A percentile compares a stretch with the other conserved stretches of the same genome.
Evolutionary conservation across 441 rosid genomes (phyloP).

Genomic region (Arabidopsis lyrata): DNA sequence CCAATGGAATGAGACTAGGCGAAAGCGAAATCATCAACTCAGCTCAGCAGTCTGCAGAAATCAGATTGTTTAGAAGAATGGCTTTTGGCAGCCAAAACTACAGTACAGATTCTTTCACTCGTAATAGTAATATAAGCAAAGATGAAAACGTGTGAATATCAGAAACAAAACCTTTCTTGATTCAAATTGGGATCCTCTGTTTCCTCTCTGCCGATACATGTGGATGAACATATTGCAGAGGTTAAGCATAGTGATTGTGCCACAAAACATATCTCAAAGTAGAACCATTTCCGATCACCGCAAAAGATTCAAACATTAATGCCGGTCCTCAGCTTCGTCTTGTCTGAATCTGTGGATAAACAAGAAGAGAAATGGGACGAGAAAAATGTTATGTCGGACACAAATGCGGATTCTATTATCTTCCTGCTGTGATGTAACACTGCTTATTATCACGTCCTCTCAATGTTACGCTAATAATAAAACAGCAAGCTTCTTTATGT

Average conservation of each 20-base stretch:
- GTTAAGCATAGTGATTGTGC: conserved; percentile 11
- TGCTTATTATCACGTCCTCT: conserved; percentile 33
- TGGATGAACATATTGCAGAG: conserved; percentile 8
- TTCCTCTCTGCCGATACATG: conserved; percentile 10
- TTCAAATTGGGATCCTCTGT: not conserved
- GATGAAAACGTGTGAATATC: conserved; percentile 46
- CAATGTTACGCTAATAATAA: conserved; percentile 40
- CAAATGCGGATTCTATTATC: conserved; percentile 10
- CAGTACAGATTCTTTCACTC: conserved; percentile 75
- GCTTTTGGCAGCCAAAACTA: conserved; percentile 90
- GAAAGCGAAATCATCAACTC: conserved; percentile 83
- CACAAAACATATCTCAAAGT: conserved; percentile 3
- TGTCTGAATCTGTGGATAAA: conserved; percentile 19
- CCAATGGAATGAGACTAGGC: conserved; percentile 92
- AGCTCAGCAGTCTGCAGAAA: conserved; percentile 85
- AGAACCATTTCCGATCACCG: not conserved
- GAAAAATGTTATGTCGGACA: conserved; percentile 5
- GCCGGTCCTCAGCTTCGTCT: not conserved
- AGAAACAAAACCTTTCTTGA: conserved; percentile 34
- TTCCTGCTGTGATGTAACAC: conserved; percentile 35
- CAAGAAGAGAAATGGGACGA: conserved; percentile 18
- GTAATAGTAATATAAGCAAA: conserved; percentile 43
- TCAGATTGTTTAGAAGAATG: conserved; percentile 86
- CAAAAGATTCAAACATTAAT: not conserved
- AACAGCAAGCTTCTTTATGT: conserved; percentile 32